phyloP scores from a whole-genome alignment of 2,329 filamentous ascomycete species.

The Chaetomium strumarium region DNA sequence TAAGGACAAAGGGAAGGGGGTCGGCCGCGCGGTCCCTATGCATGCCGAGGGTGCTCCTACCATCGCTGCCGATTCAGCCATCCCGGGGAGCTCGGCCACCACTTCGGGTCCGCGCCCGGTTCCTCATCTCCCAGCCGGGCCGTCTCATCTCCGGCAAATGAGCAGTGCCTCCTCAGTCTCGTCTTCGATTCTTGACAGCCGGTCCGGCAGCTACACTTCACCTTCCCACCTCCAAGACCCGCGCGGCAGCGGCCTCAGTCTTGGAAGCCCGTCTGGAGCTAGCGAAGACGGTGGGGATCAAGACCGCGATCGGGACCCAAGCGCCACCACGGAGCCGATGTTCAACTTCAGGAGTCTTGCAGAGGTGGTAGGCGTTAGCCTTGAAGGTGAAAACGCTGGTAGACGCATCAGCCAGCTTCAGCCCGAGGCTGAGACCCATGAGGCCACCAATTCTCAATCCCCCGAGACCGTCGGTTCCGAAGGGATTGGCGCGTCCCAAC shows the following conservation, averaged over 20 bases:
- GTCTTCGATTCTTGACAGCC: conserved; percentile 68
- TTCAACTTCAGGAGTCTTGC: conserved; percentile 89
- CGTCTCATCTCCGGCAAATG: conserved; percentile 72
- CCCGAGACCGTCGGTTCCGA: conserved; percentile 5
- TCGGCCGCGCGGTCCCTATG: conserved; percentile 47
- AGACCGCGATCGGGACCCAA: conserved; percentile 42
- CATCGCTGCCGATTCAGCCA: conserved; percentile 23
- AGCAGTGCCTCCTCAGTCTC: conserved; percentile 81
- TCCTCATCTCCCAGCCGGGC: conserved; percentile 49
- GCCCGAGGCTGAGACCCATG: conserved; percentile 21
- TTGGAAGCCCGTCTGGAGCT: conserved; percentile 40
- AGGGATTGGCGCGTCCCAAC: conserved; percentile 19
- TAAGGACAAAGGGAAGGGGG: conserved; percentile 60
- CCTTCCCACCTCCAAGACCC: conserved; percentile 39
- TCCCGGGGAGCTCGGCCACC: conserved; percentile 19
- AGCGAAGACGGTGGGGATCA: conserved; percentile 39
- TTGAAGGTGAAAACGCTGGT: conserved; percentile 44
- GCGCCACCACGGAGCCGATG: conserved; percentile 63
- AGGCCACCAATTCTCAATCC: not conserved
- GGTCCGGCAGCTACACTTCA: conserved; percentile 45
- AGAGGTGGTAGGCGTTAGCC: conserved; percentile 68
- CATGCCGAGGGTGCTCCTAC: conserved; percentile 23
- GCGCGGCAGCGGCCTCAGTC: conserved; percentile 49
- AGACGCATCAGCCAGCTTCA: conserved; percentile 28
- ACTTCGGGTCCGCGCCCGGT: conserved; percentile 39